Evolutionary conservation across 306 rosid genomes (phyloP), one percentile per base, ranked within the genome.

Genomic region (Hippophae rhamnoides): DNA sequence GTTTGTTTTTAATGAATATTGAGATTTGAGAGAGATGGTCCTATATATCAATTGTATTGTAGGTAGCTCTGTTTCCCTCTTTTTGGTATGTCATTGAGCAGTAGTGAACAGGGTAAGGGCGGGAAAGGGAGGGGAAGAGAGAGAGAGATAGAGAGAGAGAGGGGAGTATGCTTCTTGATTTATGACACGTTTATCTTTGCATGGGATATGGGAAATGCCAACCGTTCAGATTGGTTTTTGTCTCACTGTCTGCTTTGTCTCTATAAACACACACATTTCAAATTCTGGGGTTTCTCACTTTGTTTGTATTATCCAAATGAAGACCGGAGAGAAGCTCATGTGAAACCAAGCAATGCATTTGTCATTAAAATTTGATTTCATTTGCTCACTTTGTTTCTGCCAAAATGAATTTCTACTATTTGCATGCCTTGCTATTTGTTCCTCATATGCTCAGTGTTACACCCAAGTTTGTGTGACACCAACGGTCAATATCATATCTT

Each of bases 211-310:
- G 14, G 7, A 42, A 61, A 69, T 55, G 54, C 14, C 43, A 54
- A 12, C 66, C 71, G 58, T 59, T 49, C 47, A 65, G 38, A 31
- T 31, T 31, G 4, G 38, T 31, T 43, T 31, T 8, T 48, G 31
- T 45, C 10, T 47, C 6, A 46, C 13, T 51, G 53, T 3, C 13
- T 60, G 48, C 18, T 45, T 14, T 18, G 23, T 49, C 18, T 49
- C 53, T 49, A 3, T 49, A 31, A 31, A 2, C 52, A 13, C 9
- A 69, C 12, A 43, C 14, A 7, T 18, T 62, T 12, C 3, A 27
- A 52, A 54, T 13, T 72, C 69, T 77, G 61, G 78, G 80, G 65
- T 40, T 62, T 38, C 72, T 23, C 63, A 53, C 48, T 56, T 9
- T 52, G 51, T 31, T 57, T 43, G 60, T 47, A 47, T 41, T 41